phyloP scores from a whole-genome alignment of 2,329 filamentous ascomycete species.

The Rutstroemia sp. region DNA sequence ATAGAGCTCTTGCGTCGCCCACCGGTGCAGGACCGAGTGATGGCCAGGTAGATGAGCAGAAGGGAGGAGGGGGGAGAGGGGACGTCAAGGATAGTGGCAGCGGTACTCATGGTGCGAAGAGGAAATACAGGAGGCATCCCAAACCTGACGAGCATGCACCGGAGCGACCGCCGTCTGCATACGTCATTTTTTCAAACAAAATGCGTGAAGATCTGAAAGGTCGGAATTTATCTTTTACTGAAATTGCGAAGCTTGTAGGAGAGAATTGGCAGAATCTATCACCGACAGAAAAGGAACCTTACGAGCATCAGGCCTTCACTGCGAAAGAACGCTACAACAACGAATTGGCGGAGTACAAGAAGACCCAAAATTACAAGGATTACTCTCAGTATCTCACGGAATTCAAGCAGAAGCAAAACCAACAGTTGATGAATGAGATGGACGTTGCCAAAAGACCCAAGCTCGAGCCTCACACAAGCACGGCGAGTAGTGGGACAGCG shows the following conservation, averaged over 20 bases:
- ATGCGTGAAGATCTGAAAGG: slow-evolving; percentile 73
- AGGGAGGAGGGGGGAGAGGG: slow-evolving; percentile 36
- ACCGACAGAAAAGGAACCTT: slow-evolving; percentile 60
- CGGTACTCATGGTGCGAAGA: slow-evolving; percentile 45
- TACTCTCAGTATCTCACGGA: slow-evolving; percentile 69
- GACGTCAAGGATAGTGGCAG: slow-evolving; percentile 39
- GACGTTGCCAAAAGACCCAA: slow-evolving; percentile 28
- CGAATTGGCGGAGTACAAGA: slow-evolving; percentile 70
- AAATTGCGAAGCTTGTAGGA: slow-evolving; percentile 75
- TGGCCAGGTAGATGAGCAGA: slow-evolving; percentile 50
- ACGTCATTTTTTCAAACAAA: slow-evolving; percentile 80
- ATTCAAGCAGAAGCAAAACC: slow-evolving; percentile 66
- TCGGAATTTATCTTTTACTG: slow-evolving; percentile 70
- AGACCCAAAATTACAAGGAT: slow-evolving; percentile 59
- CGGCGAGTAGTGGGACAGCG: slow-evolving; percentile 20
- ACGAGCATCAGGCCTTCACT: slow-evolving; percentile 61
- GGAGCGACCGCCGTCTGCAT: slow-evolving; percentile 72
- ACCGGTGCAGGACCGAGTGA: slow-evolving; percentile 42
- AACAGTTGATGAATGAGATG: slow-evolving; percentile 36
- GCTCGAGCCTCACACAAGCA: slow-evolving; percentile 22
- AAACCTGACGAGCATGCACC: slow-evolving; percentile 77
- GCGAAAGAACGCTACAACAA: slow-evolving; percentile 72
- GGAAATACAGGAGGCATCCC: slow-evolving; percentile 72
- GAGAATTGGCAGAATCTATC: slow-evolving; percentile 73
- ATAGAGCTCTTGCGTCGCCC: slow-evolving; percentile 30